Conservation (phyloP, 73 alveolate species). For the Stentor roeselii region DNA sequence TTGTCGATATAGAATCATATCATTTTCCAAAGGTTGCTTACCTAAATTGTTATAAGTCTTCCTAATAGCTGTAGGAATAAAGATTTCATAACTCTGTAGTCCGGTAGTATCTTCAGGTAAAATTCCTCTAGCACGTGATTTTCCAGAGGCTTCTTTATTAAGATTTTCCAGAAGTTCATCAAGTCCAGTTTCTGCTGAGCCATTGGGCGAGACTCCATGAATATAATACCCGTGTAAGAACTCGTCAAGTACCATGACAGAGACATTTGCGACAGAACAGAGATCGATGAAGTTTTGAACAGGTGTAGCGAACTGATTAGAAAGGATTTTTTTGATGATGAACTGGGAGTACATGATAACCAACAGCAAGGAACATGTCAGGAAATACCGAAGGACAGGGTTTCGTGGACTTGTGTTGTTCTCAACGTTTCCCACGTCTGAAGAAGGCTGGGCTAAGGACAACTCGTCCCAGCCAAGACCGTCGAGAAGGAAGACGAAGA, state of each 20-base stretch:
- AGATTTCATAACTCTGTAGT: slow-evolving; percentile 58
- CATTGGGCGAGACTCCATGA: slow-evolving; percentile 76
- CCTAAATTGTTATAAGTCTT: slow-evolving; percentile 51
- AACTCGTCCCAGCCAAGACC: slow-evolving; percentile 71
- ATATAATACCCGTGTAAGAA: slow-evolving; percentile 80
- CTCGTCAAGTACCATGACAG: slow-evolving; percentile 73
- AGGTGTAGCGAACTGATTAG: slow-evolving; percentile 55
- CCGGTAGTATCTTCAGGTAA: slow-evolving; percentile 38
- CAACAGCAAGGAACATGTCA: slow-evolving; percentile 54
- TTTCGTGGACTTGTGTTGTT: slow-evolving; percentile 49
- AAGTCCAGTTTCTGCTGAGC: slow-evolving; percentile 25
- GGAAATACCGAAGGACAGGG: slow-evolving; percentile 61
- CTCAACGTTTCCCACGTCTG: slow-evolving; percentile 2
- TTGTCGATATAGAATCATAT: slow-evolving; percentile 31
- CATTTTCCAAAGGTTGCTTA: slow-evolving; percentile 32
- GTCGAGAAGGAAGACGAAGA: slow-evolving; percentile 57
- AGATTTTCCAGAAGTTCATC: slow-evolving; percentile 57
- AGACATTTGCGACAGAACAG: slow-evolving; percentile 76
- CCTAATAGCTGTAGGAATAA: slow-evolving; percentile 47
- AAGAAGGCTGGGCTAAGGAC: slow-evolving; percentile 61
- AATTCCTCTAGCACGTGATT: slow-evolving; percentile 48
- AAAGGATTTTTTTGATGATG: slow-evolving; percentile 44
- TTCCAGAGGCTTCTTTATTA: slow-evolving; percentile 46
- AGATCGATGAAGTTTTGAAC: slow-evolving; percentile 77
- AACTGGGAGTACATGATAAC: slow-evolving; percentile 52